These are phyloP conservation scores for Sicyos baderoa DNA, from an alignment of 306 rosid species.

Conservation along the genomic window DNA sequence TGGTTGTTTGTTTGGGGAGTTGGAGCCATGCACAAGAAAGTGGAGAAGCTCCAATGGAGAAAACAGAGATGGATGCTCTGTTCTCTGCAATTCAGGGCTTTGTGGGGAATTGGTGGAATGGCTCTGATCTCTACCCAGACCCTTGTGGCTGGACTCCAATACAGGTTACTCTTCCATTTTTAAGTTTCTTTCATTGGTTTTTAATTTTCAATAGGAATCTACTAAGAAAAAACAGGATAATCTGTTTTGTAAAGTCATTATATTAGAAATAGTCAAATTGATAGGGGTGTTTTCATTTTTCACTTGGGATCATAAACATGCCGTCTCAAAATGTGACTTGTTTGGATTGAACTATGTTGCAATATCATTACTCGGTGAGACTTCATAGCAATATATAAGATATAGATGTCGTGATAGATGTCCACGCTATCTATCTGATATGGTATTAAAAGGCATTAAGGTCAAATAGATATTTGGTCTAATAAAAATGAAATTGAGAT, in stretches of 20 bases:
- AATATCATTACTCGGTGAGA: too few relatives aligned
- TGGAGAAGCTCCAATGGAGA: constrained; percentile 69
- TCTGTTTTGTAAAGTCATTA: not conserved
- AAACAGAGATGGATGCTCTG: constrained; percentile 56
- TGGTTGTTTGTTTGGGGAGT: constrained; percentile 30
- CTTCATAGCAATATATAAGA: too few relatives aligned
- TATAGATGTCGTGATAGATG: too few relatives aligned
- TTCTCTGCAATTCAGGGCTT: constrained; percentile 80
- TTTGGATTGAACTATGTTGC: too few relatives aligned
- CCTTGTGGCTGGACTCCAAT: constrained; percentile 99
- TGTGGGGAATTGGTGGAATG: constrained; percentile 91
- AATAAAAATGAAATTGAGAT: too few relatives aligned
- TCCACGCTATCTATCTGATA: too few relatives aligned
- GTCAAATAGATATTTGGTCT: too few relatives aligned
- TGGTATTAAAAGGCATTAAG: too few relatives aligned
- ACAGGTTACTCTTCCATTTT: constrained; percentile 41
- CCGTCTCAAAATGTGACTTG: too few relatives aligned
- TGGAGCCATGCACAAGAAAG: constrained; percentile 44
- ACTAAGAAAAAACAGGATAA: not conserved
- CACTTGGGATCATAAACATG: too few relatives aligned
- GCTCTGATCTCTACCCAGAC: constrained; percentile 93
- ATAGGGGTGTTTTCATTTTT: too few relatives aligned
- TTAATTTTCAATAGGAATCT: not conserved
- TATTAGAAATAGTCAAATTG: too few relatives aligned
- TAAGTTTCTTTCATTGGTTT: not conserved